Conservation (phyloP, 495 filamentous ascomycete genomes). For the Neurospora sp. region DNA sequence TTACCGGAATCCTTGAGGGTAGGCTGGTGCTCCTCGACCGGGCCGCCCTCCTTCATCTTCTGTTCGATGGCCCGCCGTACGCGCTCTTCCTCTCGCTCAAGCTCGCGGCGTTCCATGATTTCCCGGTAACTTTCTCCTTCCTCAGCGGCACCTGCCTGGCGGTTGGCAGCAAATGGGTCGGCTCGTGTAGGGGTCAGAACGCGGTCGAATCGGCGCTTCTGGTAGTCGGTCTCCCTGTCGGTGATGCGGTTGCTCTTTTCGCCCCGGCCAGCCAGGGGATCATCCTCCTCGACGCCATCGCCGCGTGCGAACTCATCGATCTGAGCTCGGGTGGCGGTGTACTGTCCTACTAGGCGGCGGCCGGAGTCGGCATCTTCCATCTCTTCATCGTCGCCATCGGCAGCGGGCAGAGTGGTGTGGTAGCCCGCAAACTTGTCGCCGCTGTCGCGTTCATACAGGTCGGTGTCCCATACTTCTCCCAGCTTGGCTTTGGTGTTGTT, state of each 20-base stretch:
- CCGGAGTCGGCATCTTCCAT: constrained; percentile 66
- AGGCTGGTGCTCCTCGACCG: constrained; percentile 54
- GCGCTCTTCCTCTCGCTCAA: constrained; percentile 91
- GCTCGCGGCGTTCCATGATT: constrained; percentile 80
- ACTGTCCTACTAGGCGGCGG: constrained; percentile 85
- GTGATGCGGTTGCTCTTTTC: constrained; percentile 85
- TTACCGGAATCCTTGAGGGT: constrained; percentile 55
- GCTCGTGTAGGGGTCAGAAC: constrained; percentile 80
- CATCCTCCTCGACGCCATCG: constrained; percentile 80
- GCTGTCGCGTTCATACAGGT: constrained; percentile 71
- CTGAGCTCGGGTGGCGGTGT: constrained; percentile 83
- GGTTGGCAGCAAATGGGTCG: constrained; percentile 75
- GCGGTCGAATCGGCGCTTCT: constrained; percentile 86
- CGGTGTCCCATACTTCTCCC: constrained; percentile 88
- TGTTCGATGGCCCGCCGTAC: constrained; percentile 74
- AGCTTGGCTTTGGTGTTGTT: constrained; percentile 88
- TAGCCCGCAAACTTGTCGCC: constrained; percentile 84
- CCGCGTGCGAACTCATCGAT: constrained; percentile 91
- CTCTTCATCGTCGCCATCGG: constrained; percentile 74
- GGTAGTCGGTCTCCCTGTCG: constrained; percentile 93
- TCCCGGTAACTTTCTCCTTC: constrained; percentile 69
- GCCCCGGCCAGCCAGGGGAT: constrained; percentile 68
- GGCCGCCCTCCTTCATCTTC: constrained; percentile 38
- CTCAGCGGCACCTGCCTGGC: constrained; percentile 54
- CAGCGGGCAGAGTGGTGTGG: constrained; percentile 74